phyloP scores from a whole-genome alignment of 2,329 filamentous ascomycete genomes.

The Botrytis porri region DNA sequence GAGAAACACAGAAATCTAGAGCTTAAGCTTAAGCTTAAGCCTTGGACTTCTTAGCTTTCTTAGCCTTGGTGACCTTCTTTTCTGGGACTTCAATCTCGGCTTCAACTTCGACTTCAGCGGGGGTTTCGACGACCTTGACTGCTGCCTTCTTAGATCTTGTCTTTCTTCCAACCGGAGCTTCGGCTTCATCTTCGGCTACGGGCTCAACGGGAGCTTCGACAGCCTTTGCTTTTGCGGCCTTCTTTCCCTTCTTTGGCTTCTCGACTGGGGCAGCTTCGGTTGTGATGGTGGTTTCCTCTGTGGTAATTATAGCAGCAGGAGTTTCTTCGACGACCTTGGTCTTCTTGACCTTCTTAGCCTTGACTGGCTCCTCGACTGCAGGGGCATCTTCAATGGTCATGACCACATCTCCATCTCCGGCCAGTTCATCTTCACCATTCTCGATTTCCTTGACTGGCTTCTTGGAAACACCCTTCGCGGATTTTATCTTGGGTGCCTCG shows the following conservation, averaged over 20 bases:
- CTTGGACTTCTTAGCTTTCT: slow-evolving; percentile 12
- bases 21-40: background rate
- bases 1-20: background rate
- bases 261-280: slow-evolving; percentile 41
- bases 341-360: slow-evolving; percentile 30
- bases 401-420: slow-evolving; percentile 21
- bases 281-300: slow-evolving; percentile 34
- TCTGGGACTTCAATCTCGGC: background rate
- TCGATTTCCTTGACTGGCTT: slow-evolving; percentile 33
- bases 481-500: slow-evolving; percentile 69
- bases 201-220: background rate
- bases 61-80: background rate
- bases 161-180: slow-evolving; percentile 2
- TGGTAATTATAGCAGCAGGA: slow-evolving; percentile 33
- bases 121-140: background rate
- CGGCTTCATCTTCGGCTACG: background rate
- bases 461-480: slow-evolving; percentile 51
- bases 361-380: slow-evolving; percentile 19
- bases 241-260: slow-evolving; percentile 38
- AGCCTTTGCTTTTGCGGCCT: slow-evolving; percentile 27
- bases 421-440: slow-evolving; percentile 28
- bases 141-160: slow-evolving; percentile 3
- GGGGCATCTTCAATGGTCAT: slow-evolving; percentile 38
- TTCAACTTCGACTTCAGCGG: background rate
- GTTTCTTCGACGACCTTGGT: slow-evolving; percentile 24